These are phyloP conservation scores for Chenopodium suecicum DNA, from an alignment of 148 eudicot species.

Conservation along the genomic window DNA sequence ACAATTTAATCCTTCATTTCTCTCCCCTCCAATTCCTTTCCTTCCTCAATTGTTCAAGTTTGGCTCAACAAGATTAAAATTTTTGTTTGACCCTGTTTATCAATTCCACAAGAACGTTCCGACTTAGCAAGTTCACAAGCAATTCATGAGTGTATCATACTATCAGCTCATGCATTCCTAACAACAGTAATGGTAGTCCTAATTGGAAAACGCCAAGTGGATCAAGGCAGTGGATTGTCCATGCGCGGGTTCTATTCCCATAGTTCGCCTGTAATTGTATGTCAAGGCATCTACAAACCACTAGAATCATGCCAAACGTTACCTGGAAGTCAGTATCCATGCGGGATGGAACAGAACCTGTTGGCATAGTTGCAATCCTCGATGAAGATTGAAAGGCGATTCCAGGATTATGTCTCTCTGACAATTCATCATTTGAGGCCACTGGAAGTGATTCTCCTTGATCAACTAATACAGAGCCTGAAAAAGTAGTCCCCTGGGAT, in stretches of 20 bases:
- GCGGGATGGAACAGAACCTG: constrained; percentile 37
- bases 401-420: constrained; percentile 58
- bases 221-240: no score
- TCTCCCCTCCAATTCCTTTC: no score
- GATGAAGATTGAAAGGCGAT: constrained; percentile 33
- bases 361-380: constrained; percentile 27
- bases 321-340: constrained; percentile 51
- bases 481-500: constrained; percentile 42
- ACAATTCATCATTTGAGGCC: constrained; percentile 41
- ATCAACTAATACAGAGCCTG: constrained; percentile 38
- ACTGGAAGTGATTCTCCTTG: constrained; percentile 50
- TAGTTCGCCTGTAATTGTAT: neutral
- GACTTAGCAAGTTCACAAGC: neutral
- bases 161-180: no score
- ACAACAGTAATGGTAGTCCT: no score
- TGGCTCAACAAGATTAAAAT: no score
- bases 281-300: neutral
- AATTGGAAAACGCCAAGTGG: no score
- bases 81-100: no score
- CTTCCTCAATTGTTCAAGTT: no score
- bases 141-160: no score
- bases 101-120: neutral
- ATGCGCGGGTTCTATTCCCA: no score
- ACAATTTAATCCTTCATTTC: no score
- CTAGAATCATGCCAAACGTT: constrained; percentile 11